These are phyloP conservation scores for Tuber melanosporum DNA, from an alignment of 495 filamentous ascomycete species.

Conservation along the genomic window DNA sequence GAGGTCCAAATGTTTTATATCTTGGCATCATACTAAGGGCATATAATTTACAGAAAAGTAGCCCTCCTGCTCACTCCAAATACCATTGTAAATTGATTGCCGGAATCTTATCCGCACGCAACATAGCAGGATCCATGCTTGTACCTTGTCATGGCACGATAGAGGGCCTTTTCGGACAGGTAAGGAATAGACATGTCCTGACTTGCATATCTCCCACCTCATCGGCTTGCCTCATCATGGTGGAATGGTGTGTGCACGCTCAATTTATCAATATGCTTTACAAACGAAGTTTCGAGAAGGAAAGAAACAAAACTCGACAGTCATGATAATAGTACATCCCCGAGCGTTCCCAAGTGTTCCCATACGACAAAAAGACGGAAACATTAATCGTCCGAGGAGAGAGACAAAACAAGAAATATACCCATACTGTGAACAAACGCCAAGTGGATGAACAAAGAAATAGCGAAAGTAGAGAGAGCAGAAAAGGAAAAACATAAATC, in stretches of 20 bases:
- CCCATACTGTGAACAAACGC: slow-evolving; percentile 5
- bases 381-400: background rate
- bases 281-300: background rate
- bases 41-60: background rate
- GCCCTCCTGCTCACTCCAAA: background rate
- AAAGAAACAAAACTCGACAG: background rate
- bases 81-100: background rate
- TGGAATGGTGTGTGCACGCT: background rate
- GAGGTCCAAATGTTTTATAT: background rate
- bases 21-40: background rate
- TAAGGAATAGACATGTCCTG: background rate
- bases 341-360: background rate
- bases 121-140: background rate
- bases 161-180: background rate
- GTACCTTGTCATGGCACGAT: background rate
- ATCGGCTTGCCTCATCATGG: background rate
- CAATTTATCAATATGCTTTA: background rate
- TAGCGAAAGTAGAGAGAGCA: background rate
- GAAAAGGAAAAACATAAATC: slow-evolving; percentile 8
- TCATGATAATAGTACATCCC: background rate
- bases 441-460: slow-evolving; percentile 16
- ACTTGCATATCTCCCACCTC: background rate
- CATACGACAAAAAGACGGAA: background rate
- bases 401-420: slow-evolving; percentile 9
- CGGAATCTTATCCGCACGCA: background rate